Evolutionary conservation across 1,284 basidiomycete genomes (phyloP).

Genomic region (Ceratobasidium sp.): DNA sequence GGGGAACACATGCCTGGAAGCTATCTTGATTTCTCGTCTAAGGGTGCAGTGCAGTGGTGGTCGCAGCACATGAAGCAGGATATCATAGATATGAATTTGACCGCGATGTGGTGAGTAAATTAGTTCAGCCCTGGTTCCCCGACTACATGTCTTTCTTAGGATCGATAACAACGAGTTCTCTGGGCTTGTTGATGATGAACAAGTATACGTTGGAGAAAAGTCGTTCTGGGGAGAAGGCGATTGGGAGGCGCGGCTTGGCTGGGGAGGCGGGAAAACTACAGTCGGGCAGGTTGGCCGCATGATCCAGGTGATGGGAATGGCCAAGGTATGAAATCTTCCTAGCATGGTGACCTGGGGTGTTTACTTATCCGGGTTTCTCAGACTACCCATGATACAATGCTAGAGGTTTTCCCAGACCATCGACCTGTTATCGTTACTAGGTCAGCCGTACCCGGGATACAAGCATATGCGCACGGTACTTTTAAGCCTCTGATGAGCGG

Average conservation of each 20-base stretch:
- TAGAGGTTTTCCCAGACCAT: constrained; percentile 31
- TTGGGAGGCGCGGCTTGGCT: constrained; percentile 31
- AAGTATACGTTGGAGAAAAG: constrained; percentile 27
- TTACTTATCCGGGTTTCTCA: not conserved
- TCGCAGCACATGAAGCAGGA: constrained; percentile 42
- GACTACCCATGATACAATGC: constrained; percentile 43
- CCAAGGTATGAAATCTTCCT: constrained; percentile 9
- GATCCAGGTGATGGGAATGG: constrained; percentile 45
- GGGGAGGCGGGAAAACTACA: constrained; percentile 35
- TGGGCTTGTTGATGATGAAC: constrained; percentile 35
- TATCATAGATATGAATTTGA: constrained; percentile 35
- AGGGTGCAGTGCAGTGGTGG: constrained; percentile 36
- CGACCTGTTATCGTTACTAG: constrained; percentile 39
- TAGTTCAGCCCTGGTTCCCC: not conserved
- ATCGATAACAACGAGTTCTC: constrained; percentile 44
- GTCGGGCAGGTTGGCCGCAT: constrained; percentile 35
- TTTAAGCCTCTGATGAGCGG: not conserved
- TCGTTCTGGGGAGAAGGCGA: constrained; percentile 39
- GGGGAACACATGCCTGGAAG: constrained; percentile 43
- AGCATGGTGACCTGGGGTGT: not conserved
- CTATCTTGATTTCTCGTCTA: constrained; percentile 41
- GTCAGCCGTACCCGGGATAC: constrained; percentile 37
- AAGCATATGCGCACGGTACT: constrained; percentile 41
- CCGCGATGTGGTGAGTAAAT: constrained; percentile 37
- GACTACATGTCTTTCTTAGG: constrained; percentile 4